Base-by-base conservation (phyloP, 768 basidiomycete species). In the Rhodotorula sphaerocarpa region DNA sequence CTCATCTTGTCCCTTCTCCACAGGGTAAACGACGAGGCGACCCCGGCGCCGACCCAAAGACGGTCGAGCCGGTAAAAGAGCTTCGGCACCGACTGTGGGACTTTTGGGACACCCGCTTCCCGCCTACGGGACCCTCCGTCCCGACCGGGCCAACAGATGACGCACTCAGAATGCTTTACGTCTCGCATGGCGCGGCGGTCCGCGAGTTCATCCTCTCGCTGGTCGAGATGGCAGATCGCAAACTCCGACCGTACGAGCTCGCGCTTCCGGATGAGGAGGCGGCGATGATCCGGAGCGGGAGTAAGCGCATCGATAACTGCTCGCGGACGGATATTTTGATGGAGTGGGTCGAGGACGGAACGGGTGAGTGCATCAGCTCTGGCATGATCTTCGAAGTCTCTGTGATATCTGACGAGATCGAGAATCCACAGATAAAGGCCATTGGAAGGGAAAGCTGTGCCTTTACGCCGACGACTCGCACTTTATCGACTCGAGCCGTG, bases 121-220 rank as follows among this genome's bases (percentile, higher is more conserved):
- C 65, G 11, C 25, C 50, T 5, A 25, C 42, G 20, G 31, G 41
- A 14, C 42, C 58, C 25, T 9, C 23, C n/a, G 9, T 14, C 33
- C n/a, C 2, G 23, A 5, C 7, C 34, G 11, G 16, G 36, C 5
- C 16, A 7, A n/a, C n/a, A n/a, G n/a, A n/a, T n/a, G n/a, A n/a
- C n/a, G n/a, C n/a, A n/a, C n/a, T n/a, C 0, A 44, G 58, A 3
- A 18, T 65, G 27, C 60, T 69, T 12, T 53, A 55, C 52, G 63
- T 62, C 46, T 65, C 63, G 3, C 67, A 69, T 47, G 67, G 67
- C 36, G 67, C 63, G 28, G 47, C 63, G 18, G 65, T 69, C 41
- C 63, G 63, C 9, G 57, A 58, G 28, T 61, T 69, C 57, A 34
- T 69, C 43, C 52, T 43, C 3, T 58, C 55, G 5, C 54, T 69